These are phyloP conservation scores for Earliella scabrosa DNA, from an alignment of 1,284 basidiomycete species.

Conservation along the genomic window DNA sequence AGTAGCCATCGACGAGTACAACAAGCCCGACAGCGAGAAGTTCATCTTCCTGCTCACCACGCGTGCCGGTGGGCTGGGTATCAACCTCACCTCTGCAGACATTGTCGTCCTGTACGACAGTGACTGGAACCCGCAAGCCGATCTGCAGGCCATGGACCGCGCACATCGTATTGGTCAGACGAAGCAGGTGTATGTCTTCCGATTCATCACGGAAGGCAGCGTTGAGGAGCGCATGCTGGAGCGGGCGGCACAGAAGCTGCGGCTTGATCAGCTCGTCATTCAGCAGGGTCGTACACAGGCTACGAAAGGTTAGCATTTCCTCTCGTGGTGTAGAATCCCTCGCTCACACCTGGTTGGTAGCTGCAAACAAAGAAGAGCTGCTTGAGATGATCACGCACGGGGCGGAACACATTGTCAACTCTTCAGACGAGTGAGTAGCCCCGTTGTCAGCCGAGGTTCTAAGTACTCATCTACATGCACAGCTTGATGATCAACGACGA, in stretches of 20 bases:
- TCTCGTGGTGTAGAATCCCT: neutral
- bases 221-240: slow-evolving; percentile 98
- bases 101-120: slow-evolving; percentile 97
- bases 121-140: slow-evolving; percentile 99
- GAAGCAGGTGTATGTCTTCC: slow-evolving; percentile 98
- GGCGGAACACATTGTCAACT: slow-evolving; percentile 95
- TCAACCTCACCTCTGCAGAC: slow-evolving; percentile 96
- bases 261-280: slow-evolving; percentile 96
- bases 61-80: slow-evolving; percentile 97
- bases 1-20: slow-evolving; percentile 96
- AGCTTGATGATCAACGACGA: slow-evolving; percentile 89
- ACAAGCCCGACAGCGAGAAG: slow-evolving; percentile 93
- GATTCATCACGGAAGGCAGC: slow-evolving; percentile 96
- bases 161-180: slow-evolving; percentile 99
- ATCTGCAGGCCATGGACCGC: slow-evolving; percentile 99
- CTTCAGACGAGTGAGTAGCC: slow-evolving; percentile 68
- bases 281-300: slow-evolving; percentile 89
- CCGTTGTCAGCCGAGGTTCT: slow-evolving; percentile 28
- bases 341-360: slow-evolving; percentile 40
- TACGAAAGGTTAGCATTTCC: slow-evolving; percentile 55
- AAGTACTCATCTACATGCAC: neutral
- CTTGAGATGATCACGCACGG: slow-evolving; percentile 99
- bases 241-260: slow-evolving; percentile 94
- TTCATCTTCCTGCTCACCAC: slow-evolving; percentile 98
- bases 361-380: slow-evolving; percentile 95